Evolutionary conservation across 805 yeast genomes (phyloP).

Genomic region (Candida dendrica): DNA sequence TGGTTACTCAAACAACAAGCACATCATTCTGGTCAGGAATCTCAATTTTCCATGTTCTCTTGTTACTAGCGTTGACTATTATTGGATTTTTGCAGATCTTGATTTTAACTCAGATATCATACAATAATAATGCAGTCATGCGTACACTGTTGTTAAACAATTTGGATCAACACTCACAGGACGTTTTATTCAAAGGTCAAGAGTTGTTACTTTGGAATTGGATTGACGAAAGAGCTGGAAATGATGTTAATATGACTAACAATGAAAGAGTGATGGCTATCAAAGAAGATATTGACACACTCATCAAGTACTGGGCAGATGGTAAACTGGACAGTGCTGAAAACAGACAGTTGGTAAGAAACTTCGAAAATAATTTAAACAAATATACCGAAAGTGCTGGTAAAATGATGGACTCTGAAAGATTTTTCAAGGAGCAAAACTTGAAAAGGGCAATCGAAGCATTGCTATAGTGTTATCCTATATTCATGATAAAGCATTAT

Average conservation of each 20-base stretch:
- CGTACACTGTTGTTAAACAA: background rate
- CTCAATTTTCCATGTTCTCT: constrained; percentile 8
- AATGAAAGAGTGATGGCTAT: constrained; percentile 2
- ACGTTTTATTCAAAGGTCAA: constrained; percentile 13
- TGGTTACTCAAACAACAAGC: background rate
- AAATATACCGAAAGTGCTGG: constrained; percentile 8
- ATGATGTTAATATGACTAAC: constrained; percentile 4
- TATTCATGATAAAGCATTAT: no score
- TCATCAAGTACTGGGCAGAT: constrained; percentile 14
- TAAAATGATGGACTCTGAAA: background rate
- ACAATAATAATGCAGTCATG: background rate
- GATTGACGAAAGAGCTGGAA: constrained; percentile 20
- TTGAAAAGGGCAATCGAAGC: constrained; percentile 13
- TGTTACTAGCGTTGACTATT: constrained; percentile 5
- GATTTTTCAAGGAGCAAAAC: background rate
- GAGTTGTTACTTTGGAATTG: constrained; percentile 21
- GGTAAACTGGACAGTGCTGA: constrained; percentile 13
- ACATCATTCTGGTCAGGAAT: background rate
- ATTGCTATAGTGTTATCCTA: background rate
- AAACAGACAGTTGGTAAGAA: constrained; percentile 7
- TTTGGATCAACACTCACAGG: constrained; percentile 5
- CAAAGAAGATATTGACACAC: constrained; percentile 14
- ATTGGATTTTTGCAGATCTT: constrained; percentile 10
- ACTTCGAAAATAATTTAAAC: constrained; percentile 12
- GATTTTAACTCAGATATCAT: constrained; percentile 6